Evolutionary conservation across 305 asterid genomes (phyloP).

Genomic region (Salvia sclarea): DNA sequence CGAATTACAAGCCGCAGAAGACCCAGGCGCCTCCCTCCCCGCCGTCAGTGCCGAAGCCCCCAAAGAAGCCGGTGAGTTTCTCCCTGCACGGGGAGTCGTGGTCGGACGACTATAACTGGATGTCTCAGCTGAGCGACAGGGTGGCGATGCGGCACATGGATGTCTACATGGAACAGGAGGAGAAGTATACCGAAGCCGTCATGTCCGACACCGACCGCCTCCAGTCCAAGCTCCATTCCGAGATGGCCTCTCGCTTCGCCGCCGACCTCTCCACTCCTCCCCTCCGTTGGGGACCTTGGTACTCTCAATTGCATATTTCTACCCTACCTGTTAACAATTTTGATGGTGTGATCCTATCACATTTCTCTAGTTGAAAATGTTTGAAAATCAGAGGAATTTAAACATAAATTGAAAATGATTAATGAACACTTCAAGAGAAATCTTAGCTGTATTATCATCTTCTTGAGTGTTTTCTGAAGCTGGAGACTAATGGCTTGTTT

Average conservation of each 20-base stretch:
- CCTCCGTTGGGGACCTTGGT: slow-evolving; percentile 95
- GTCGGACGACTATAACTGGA: slow-evolving; percentile 90
- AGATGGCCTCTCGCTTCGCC: slow-evolving; percentile 81
- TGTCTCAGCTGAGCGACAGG: slow-evolving; percentile 80
- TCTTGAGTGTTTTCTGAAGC: slow-evolving; percentile 1
- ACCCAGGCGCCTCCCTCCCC: slow-evolving; percentile 68
- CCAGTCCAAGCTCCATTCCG: slow-evolving; percentile 83
- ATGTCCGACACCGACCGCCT: slow-evolving; percentile 76
- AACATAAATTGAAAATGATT: background rate
- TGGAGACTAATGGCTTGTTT: slow-evolving; percentile 26
- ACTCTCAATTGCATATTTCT: slow-evolving; percentile 18
- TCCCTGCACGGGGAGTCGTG: slow-evolving; percentile 78
- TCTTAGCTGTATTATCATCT: background rate
- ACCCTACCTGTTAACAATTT: background rate
- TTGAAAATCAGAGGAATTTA: too few relatives aligned
- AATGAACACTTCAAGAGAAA: background rate
- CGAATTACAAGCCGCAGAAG: slow-evolving; percentile 76
- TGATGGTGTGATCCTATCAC: slow-evolving; percentile 3
- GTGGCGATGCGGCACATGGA: slow-evolving; percentile 99
- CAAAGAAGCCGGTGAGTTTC: slow-evolving; percentile 66
- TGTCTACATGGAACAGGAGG: slow-evolving; percentile 96
- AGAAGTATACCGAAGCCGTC: slow-evolving; percentile 91
- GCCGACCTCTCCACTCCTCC: slow-evolving; percentile 87
- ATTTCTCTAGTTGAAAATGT: background rate
- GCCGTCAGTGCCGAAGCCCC: slow-evolving; percentile 83